Conservation (phyloP, 2,329 filamentous ascomycete genomes). For the Arthrocladium fulminans region DNA sequence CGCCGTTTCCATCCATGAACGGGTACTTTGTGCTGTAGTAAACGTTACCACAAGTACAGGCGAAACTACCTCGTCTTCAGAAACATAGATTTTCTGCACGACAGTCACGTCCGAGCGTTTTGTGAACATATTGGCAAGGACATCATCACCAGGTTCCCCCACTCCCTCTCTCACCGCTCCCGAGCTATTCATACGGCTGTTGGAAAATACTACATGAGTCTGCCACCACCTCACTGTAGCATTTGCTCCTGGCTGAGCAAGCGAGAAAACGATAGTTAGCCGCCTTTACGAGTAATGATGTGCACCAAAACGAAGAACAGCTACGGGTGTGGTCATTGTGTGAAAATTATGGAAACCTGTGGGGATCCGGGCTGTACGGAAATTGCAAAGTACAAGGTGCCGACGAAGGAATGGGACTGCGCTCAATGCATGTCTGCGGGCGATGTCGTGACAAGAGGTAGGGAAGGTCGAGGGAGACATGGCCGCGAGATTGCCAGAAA, state of each 20-base stretch:
- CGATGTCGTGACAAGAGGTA: conserved; percentile 16
- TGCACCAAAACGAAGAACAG: conserved; percentile 22
- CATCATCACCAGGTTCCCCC: neutral
- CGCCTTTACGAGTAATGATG: conserved; percentile 10
- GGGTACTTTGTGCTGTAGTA: conserved; percentile 15
- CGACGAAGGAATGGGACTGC: conserved; percentile 16
- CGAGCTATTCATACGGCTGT: neutral
- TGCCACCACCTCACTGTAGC: neutral
- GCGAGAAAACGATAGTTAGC: neutral
- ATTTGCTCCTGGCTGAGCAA: conserved; percentile 2
- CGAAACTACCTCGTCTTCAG: neutral
- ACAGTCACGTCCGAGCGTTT: neutral
- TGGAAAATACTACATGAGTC: conserved; percentile 5
- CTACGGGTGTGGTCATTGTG: conserved; percentile 22
- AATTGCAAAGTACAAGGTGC: conserved; percentile 18
- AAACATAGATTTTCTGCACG: neutral
- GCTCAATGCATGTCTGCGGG: conserved; percentile 19
- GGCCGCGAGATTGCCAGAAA: conserved; percentile 13
- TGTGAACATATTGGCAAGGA: neutral
- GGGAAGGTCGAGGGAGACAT: conserved; percentile 21
- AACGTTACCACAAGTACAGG: conserved; percentile 10
- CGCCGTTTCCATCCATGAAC: conserved; percentile 17
- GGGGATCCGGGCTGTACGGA: conserved; percentile 13
- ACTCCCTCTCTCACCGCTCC: conserved; percentile 7
- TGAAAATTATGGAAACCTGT: conserved; percentile 18